These are phyloP conservation scores for Termitomyces eurrhizus DNA, from an alignment of 768 basidiomycete genomes.

Conservation along the genomic window DNA sequence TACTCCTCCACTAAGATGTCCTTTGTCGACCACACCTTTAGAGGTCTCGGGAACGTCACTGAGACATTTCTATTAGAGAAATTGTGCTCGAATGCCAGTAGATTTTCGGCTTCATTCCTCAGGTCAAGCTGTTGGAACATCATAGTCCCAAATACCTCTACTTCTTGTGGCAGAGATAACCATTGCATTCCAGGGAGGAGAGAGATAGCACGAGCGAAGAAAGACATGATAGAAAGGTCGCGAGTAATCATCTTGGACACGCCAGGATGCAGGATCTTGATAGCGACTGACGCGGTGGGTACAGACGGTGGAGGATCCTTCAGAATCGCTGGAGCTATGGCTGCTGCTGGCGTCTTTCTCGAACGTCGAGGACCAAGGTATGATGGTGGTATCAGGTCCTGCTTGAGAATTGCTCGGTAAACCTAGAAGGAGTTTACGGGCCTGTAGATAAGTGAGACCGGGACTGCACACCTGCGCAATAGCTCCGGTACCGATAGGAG, in stretches of 20 bases:
- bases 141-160: conserved; percentile 91
- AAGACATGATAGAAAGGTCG: conserved; percentile 92
- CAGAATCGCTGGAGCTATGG: conserved; percentile 49
- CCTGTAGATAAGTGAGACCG: background rate
- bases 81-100: conserved; percentile 80
- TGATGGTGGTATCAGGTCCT: conserved; percentile 80
- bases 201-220: conserved; percentile 80
- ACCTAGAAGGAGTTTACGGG: conserved; percentile 45
- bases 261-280: conserved; percentile 92
- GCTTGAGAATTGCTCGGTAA: conserved; percentile 82
- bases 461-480: conserved; percentile 72
- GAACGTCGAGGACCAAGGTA: conserved; percentile 75
- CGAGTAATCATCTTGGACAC: conserved; percentile 79
- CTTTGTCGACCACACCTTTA: conserved; percentile 74
- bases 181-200: conserved; percentile 91
- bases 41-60: conserved; percentile 86
- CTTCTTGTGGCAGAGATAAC: conserved; percentile 95
- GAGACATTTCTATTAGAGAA: conserved; percentile 77
- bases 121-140: conserved; percentile 95
- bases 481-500: conserved; percentile 96
- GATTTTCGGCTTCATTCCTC: conserved; percentile 84
- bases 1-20: conserved; percentile 91
- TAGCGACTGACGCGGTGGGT: conserved; percentile 85
- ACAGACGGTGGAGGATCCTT: conserved; percentile 66
- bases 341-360: conserved; percentile 41